Base-by-base conservation (phyloP, 2,329 filamentous ascomycete genomes). In the Alternaria arborescens region DNA sequence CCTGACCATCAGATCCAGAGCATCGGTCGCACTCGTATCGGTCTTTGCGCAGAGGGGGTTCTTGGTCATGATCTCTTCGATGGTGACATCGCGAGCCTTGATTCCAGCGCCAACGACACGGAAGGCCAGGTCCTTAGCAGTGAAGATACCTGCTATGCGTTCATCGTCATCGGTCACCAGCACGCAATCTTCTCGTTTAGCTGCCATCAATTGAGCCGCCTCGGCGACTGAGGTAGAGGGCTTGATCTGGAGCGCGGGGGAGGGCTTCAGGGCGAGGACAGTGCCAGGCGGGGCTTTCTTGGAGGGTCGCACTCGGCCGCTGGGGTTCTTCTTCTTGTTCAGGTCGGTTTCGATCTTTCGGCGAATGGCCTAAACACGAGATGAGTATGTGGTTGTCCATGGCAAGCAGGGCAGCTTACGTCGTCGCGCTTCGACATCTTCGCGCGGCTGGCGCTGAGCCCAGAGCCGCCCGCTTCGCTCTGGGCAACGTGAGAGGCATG, bases 11-110 rank as follows among this genome's bases (percentile, higher is more conserved):
- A 98, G 86, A 80, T 99, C 94, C 65, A 99, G 83, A 32, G 95
- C 95, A 84, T 99, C 95, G 43, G 95, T 99, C 36, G 95, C 95
- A 80, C 94, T 98, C 34, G 95, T 99, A 77, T 99, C 95, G 59
- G 95, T 99, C 78, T 95, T 89, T 55, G 95, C 95, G 79, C 95
- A 99, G 16, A 99, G 88, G 11, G 95, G 95, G 82, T 99, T 99
- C 85, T 98, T 97, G 77, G 95, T 99, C 95, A 99, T 99, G 80
- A 99, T 99, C 77, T 98, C 94, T 69, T 93, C 91, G 77, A 99
- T 97, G 22, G 93, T 97, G 71, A 98, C 88, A 77, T 90, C 92
- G 78, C 88, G 90, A 32, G 95, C 91, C 83, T 97, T 97, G 74
- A 94, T 86, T 28, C 95, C 95, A 57, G 89, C 88, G 57, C 94